These are phyloP conservation scores for Ceratobasidium sp. DNA, from an alignment of 1,284 basidiomycete species.

Conservation along the genomic window DNA sequence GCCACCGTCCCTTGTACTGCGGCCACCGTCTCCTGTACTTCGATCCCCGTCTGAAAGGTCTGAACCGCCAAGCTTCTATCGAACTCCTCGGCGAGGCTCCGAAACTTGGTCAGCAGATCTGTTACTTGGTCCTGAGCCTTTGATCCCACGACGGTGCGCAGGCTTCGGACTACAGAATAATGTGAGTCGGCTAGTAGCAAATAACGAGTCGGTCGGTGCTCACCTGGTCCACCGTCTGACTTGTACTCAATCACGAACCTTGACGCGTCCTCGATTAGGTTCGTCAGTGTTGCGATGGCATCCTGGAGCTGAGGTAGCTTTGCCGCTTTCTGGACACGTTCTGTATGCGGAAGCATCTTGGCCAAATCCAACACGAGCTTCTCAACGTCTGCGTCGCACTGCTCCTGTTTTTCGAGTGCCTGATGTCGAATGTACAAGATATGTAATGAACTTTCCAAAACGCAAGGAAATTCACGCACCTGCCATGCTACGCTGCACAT, in stretches of 20 bases:
- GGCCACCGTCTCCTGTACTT: too few species aligned
- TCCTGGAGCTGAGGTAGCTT: background rate
- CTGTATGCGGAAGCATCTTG: background rate
- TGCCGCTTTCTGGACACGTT: background rate
- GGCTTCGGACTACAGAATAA: background rate
- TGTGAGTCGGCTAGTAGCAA: background rate
- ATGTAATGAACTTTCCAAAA: background rate
- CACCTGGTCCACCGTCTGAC: background rate
- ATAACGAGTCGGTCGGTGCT: background rate
- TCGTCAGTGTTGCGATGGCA: background rate
- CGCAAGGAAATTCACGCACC: background rate
- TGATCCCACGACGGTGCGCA: background rate
- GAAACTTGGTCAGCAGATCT: background rate
- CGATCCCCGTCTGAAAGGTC: background rate
- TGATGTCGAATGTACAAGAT: background rate
- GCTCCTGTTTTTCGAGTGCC: constrained; percentile 2
- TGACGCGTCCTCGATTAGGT: constrained; percentile 17
- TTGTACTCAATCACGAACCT: constrained; percentile 5
- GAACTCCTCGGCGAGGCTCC: background rate
- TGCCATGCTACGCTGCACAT: constrained; percentile 4
- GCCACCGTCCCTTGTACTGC: background rate
- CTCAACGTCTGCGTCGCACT: constrained; percentile 7
- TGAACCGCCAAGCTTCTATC: background rate
- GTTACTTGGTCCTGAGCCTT: constrained; percentile 5
- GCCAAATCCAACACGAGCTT: background rate